These are phyloP conservation scores for Paramecium octaurelia DNA, from an alignment of 73 alveolate species.

Conservation along the genomic window DNA sequence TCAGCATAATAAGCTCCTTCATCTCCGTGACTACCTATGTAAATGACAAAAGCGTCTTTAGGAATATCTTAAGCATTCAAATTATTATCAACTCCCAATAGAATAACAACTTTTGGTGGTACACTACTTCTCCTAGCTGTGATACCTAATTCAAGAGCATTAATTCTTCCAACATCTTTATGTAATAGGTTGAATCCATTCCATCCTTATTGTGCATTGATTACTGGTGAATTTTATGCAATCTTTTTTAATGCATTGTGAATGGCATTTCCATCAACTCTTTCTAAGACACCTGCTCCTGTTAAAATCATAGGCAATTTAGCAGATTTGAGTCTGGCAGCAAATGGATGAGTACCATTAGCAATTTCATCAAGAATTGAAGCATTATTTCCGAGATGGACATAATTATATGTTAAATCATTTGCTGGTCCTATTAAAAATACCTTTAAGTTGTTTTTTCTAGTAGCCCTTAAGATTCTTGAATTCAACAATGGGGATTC, in stretches of 20 bases:
- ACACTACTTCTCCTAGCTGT: conserved; percentile 59
- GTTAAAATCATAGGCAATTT: conserved; percentile 82
- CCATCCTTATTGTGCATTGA: conserved; percentile 76
- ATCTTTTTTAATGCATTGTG: conserved; percentile 64
- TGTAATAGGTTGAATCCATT: conserved; percentile 84
- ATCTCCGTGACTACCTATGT: conserved; percentile 90
- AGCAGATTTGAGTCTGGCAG: conserved; percentile 75
- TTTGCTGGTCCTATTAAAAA: conserved; percentile 79
- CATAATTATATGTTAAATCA: conserved; percentile 71
- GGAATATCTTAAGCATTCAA: conserved; percentile 84
- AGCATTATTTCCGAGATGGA: conserved; percentile 80
- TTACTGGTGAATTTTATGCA: conserved; percentile 64
- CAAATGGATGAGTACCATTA: conserved; percentile 84
- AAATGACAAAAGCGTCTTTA: conserved; percentile 87
- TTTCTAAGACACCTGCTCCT: conserved; percentile 65
- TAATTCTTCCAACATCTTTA: conserved; percentile 75
- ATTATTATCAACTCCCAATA: conserved; percentile 83
- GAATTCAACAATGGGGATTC: conserved; percentile 88
- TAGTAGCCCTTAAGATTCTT: conserved; percentile 75
- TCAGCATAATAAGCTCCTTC: conserved; percentile 93
- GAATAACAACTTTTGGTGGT: conserved; percentile 75
- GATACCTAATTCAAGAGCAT: conserved; percentile 89
- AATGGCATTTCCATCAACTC: conserved; percentile 85
- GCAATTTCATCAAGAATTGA: conserved; percentile 70
- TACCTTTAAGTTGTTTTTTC: conserved; percentile 72